Evolutionary conservation across 176 grass and related monocot species (phyloP).

Genomic region (Hordeum marinum): DNA sequence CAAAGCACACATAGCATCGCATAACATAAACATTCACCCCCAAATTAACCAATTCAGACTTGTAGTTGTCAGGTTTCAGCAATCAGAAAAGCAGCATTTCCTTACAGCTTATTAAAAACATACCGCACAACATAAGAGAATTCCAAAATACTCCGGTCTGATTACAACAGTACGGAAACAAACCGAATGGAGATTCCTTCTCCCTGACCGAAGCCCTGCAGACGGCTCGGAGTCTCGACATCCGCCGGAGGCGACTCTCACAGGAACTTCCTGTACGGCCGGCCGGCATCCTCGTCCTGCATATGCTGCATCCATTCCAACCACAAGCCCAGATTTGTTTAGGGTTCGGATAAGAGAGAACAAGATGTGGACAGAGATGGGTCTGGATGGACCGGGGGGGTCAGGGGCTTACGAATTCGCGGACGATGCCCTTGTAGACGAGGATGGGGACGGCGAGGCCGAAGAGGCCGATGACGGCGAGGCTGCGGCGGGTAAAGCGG

Average conservation of each 20-base stretch:
- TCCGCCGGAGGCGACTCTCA: conserved; percentile 25
- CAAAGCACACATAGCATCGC: neutral
- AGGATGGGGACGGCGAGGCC: conserved; percentile 70
- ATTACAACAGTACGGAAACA: conserved; percentile 43
- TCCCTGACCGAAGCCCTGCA: neutral
- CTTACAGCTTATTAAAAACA: conserved; percentile 43
- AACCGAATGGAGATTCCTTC: conserved; percentile 26
- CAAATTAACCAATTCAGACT: conserved; percentile 13
- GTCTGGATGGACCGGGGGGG: no score
- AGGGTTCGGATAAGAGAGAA: conserved; percentile 9
- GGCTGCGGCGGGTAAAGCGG: conserved; percentile 67
- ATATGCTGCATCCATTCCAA: conserved; percentile 73
- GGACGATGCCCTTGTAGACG: conserved; percentile 77
- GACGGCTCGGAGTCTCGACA: neutral
- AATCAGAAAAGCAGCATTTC: conserved; percentile 1
- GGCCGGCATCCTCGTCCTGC: conserved; percentile 88
- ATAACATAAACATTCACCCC: neutral
- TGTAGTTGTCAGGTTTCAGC: neutral
- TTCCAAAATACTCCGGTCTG: conserved; percentile 5
- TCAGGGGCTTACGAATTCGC: conserved; percentile 58
- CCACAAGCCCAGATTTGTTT: conserved; percentile 17
- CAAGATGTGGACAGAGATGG: neutral
- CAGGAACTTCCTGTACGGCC: conserved; percentile 85
- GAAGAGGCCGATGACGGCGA: conserved; percentile 73
- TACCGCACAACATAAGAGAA: neutral